Base-by-base conservation (phyloP, 306 rosid species). In the Vicia faba region DNA sequence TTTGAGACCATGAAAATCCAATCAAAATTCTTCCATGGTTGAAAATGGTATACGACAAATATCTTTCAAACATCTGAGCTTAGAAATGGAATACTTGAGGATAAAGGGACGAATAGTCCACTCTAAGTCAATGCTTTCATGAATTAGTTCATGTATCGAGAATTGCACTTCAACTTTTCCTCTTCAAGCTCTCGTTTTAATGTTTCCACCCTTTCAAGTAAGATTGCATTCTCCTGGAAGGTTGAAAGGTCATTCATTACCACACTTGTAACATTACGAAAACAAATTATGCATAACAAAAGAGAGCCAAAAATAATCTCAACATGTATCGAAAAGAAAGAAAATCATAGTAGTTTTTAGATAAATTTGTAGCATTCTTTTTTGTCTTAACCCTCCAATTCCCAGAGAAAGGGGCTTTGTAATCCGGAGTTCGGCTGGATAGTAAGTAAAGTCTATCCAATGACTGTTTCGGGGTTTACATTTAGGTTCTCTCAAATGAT, bases 151-250 rank as follows among this genome's bases (percentile, higher is more conserved):
- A 71, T 67, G 64, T 78, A 59, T 11, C 57, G 71, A 35, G 71
- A n/a, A 41, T 71, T 69, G 84, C 96, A 80, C 72, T 74, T 88
- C 59, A 39, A 78, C 76, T 77, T 84, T 54, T 66, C 85, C 23
- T 69, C 77, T 70, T 86, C 81, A 61, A 88, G 77, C 74, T 86
- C 88, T 53, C 70, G 81, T 66, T 74, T 84, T 46, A 88, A 74
- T 55, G 78, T 79, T 80, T 86, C 88, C 71, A 88, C 69, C 64
- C 50, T 82, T 62, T 82, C 79, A 64, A 58, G 64, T 8, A 84
- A 84, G 8, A 70, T 62, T 15, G 61, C 64, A 78, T 84, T 78
- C 85, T 88, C 84, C 96, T 86, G 80, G 57, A 62, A 75, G 61
- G 56, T 48, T 48, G 38, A 65, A 65, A 69, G 61, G 41, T 72